These are phyloP conservation scores for Lactifluus volemus DNA, from an alignment of 768 basidiomycete genomes.

Conservation along the genomic window DNA sequence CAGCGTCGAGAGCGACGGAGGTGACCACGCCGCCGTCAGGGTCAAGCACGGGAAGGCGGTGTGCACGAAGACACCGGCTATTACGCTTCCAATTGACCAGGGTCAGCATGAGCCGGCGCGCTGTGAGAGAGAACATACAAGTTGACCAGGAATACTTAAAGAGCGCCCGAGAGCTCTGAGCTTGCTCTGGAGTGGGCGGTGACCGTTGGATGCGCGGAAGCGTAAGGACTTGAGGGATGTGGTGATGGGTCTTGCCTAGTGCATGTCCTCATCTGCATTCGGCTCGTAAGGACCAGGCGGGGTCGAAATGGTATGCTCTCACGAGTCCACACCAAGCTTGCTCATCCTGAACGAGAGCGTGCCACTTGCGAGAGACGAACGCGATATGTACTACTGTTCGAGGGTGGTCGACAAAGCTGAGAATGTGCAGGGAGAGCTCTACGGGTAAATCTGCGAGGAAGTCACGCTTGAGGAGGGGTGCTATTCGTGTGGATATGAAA, in stretches of 20 bases:
- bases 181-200: neutral
- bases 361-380: constrained; percentile 18
- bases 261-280: constrained; percentile 1
- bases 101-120: neutral
- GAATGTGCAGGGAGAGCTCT: constrained; percentile 18
- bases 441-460: constrained; percentile 17
- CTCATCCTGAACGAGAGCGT: constrained; percentile 17
- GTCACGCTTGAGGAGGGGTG: constrained; percentile 19
- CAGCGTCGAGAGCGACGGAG: constrained; percentile 71
- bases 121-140: constrained; percentile 3
- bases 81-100: constrained; percentile 21
- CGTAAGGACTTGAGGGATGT: neutral
- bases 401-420: constrained; percentile 17
- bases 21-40: constrained; percentile 69
- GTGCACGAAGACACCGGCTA: constrained; percentile 16
- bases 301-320: constrained; percentile 9
- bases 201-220: neutral
- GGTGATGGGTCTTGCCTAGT: neutral
- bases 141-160: constrained; percentile 18
- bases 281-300: neutral
- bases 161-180: constrained; percentile 6
- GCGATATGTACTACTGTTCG: constrained; percentile 11
- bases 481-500: constrained; percentile 15
- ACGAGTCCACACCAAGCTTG: constrained; percentile 11
- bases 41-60: constrained; percentile 21